Conservation (phyloP, 345 rosid species). For the Salix exigua region DNA sequence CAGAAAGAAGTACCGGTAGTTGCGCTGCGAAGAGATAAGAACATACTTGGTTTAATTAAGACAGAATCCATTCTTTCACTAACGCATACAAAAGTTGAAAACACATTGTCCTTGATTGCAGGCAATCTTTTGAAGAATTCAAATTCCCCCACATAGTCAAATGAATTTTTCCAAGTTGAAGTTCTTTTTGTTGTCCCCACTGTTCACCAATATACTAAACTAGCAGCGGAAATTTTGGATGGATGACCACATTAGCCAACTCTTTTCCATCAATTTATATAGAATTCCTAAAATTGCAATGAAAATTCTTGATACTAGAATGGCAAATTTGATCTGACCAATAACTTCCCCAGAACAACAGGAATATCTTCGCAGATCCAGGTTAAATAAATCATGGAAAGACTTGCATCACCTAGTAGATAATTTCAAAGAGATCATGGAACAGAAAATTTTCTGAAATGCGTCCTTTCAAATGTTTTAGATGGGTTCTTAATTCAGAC, state of each 20-base stretch:
- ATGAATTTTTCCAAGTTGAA: not conserved
- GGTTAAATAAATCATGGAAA: too few species aligned
- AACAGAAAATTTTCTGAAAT: not conserved
- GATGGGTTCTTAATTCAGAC: not conserved
- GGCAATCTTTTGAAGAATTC: not conserved
- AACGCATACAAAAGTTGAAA: not conserved
- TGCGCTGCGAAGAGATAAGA: constrained; percentile 39
- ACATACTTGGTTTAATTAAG: not conserved
- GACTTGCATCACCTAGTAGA: too few species aligned
- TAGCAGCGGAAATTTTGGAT: not conserved
- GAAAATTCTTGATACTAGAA: too few species aligned
- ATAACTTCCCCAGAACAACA: too few species aligned
- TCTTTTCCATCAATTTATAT: not conserved
- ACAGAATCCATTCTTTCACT: not conserved
- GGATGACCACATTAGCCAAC: not conserved
- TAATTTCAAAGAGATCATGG: too few species aligned
- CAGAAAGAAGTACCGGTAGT: constrained; percentile 55
- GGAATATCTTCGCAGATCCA: too few species aligned
- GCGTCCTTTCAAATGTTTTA: not conserved
- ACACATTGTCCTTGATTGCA: not conserved
- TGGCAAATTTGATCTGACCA: too few species aligned
- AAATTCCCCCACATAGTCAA: not conserved
- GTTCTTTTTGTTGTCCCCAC: not conserved
- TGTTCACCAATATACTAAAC: not conserved
- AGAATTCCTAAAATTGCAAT: not conserved